Evolutionary conservation across 2,329 filamentous ascomycete genomes (phyloP).

Genomic region (Dactylella cylindrospora): DNA sequence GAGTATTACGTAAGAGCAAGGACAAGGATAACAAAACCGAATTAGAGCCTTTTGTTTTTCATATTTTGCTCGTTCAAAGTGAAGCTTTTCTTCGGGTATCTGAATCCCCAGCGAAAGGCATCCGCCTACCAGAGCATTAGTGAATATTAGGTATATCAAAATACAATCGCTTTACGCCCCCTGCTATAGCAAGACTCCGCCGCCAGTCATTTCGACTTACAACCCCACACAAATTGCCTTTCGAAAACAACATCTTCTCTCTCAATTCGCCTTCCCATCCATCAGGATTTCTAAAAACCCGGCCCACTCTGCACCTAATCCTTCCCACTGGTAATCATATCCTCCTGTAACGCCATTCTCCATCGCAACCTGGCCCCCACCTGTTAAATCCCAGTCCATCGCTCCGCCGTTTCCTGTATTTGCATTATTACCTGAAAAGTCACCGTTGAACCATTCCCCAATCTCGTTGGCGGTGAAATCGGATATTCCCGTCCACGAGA

Average conservation of each 20-base stretch:
- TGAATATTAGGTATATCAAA: no score
- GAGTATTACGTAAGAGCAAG: no score
- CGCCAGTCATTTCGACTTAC: background rate
- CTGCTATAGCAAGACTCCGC: no score
- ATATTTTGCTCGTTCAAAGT: no score
- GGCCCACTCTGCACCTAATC: conserved; percentile 38
- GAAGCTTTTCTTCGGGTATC: no score
- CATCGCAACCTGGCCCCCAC: conserved; percentile 30
- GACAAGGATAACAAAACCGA: no score
- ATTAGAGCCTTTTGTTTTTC: no score
- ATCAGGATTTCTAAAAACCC: conserved; percentile 42
- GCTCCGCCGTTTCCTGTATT: background rate
- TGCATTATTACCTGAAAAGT: conserved; percentile 11
- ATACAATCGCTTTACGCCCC: no score
- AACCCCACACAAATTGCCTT: background rate
- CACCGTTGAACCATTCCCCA: conserved; percentile 38
- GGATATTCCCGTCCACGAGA: conserved; percentile 30
- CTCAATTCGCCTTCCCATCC: conserved; percentile 40
- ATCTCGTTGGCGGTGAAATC: conserved; percentile 38
- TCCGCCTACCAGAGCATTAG: no score
- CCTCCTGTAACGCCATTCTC: conserved; percentile 42
- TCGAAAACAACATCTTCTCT: background rate
- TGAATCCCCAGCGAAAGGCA: no score
- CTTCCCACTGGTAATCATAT: conserved; percentile 42
- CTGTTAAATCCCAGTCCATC: conserved; percentile 37